phyloP scores from a whole-genome alignment of 2,329 filamentous ascomycete genomes.

The Nemania diffusa region DNA sequence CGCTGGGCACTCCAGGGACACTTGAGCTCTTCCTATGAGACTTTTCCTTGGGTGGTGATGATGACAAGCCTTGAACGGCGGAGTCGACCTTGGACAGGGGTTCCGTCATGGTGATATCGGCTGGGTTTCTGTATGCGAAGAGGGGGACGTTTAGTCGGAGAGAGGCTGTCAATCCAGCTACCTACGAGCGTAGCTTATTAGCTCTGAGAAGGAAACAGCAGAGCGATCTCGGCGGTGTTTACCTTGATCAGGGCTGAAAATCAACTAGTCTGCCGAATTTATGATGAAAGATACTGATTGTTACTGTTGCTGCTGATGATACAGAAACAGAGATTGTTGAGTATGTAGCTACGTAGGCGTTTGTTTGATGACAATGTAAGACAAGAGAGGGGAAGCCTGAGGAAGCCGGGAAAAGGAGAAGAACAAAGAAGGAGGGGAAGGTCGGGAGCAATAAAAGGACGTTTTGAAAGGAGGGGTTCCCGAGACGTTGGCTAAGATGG shows the following conservation, averaged over 20 bases:
- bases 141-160: not conserved
- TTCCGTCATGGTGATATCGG: constrained; percentile 53
- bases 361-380: constrained; percentile 35
- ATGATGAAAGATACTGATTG: constrained; percentile 25
- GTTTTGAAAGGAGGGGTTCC: constrained; percentile 38
- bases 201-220: not conserved
- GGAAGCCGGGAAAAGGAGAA: constrained; percentile 37
- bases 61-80: constrained; percentile 81
- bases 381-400: constrained; percentile 38
- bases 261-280: constrained; percentile 11
- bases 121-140: constrained; percentile 22
- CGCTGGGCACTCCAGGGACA: constrained; percentile 79
- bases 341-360: constrained; percentile 25
- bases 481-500: constrained; percentile 25
- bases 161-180: constrained; percentile 20
- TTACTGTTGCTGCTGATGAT: constrained; percentile 18
- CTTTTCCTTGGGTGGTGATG: constrained; percentile 74
- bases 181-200: constrained; percentile 8
- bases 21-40: constrained; percentile 77
- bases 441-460: constrained; percentile 37
- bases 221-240: not conserved
- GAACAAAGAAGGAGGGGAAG: constrained; percentile 38
- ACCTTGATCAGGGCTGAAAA: constrained; percentile 39
- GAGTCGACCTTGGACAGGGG: constrained; percentile 91
- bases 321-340: constrained; percentile 46